Conservation (phyloP, 441 rosid genomes). For the Lepidium campestre region DNA sequence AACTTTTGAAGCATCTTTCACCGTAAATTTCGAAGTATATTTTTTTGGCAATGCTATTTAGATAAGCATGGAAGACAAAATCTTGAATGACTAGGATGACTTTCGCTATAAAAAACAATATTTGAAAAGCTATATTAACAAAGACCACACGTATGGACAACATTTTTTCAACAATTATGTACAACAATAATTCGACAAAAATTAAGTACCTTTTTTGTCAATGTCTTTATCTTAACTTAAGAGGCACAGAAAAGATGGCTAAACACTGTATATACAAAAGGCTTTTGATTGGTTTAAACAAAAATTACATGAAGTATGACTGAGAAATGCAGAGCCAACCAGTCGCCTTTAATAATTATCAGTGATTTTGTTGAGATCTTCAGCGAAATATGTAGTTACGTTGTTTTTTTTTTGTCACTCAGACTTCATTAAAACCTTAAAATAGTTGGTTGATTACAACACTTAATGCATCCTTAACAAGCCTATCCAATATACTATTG, state of each 20-base stretch:
- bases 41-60: background rate
- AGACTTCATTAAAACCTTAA: too few species aligned
- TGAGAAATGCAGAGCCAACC: too few species aligned
- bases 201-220: background rate
- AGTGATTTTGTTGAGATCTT: too few species aligned
- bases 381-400: too few species aligned
- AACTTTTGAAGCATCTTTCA: background rate
- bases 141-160: background rate
- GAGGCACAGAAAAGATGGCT: background rate
- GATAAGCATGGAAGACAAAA: conserved; percentile 12
- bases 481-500: too few species aligned
- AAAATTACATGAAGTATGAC: too few species aligned
- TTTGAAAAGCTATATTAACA: background rate
- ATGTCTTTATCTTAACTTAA: background rate
- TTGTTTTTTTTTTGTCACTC: too few species aligned
- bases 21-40: background rate
- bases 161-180: background rate
- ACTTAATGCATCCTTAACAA: too few species aligned
- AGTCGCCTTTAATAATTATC: too few species aligned
- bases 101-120: background rate
- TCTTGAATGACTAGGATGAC: background rate
- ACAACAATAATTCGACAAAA: background rate
- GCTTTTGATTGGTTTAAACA: too few species aligned
- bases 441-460: too few species aligned
- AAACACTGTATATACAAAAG: too few species aligned